These are phyloP conservation scores for Candida anutae DNA, from an alignment of 1,139 yeast genomes.

Conservation along the genomic window DNA sequence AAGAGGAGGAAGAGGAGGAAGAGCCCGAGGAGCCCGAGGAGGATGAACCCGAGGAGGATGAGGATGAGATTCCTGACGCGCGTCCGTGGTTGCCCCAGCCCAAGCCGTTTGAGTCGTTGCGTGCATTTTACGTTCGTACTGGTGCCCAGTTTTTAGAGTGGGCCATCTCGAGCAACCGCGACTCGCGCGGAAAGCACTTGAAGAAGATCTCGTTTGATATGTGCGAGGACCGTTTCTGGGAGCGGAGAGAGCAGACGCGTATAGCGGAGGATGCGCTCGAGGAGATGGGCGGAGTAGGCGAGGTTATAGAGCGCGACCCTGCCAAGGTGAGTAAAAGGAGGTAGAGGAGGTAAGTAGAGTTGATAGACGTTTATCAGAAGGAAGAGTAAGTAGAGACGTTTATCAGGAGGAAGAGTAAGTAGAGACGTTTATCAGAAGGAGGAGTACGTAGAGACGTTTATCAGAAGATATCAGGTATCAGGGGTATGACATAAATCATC, in stretches of 20 bases:
- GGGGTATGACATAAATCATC: too few species aligned
- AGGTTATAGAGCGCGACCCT: constrained; percentile 75
- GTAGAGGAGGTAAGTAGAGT: constrained; percentile 10
- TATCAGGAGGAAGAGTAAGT: too few species aligned
- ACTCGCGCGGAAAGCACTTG: constrained; percentile 85
- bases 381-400: constrained; percentile 3
- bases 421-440: too few species aligned
- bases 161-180: constrained; percentile 81
- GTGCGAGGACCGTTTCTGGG: constrained; percentile 98
- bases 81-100: constrained; percentile 98
- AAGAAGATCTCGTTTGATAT: constrained; percentile 85
- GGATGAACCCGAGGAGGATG: constrained; percentile 51
- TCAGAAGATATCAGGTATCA: too few species aligned
- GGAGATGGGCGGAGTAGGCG: constrained; percentile 88
- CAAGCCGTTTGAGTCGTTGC: constrained; percentile 80
- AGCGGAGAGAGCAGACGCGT: constrained; percentile 88
- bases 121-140: constrained; percentile 79
- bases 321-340: constrained; percentile 35
- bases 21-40: constrained; percentile 56
- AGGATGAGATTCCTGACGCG: constrained; percentile 75
- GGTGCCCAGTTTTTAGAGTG: constrained; percentile 86
- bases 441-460: too few species aligned
- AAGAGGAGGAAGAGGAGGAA: constrained; percentile 46
- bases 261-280: constrained; percentile 83
- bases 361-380: background rate